Percentiles rank a stretch among this genome's conserved stretches.
These are phyloP conservation scores for Candida germanica DNA, from an alignment of 805 yeast genomes.

Conservation along the genomic window DNA sequence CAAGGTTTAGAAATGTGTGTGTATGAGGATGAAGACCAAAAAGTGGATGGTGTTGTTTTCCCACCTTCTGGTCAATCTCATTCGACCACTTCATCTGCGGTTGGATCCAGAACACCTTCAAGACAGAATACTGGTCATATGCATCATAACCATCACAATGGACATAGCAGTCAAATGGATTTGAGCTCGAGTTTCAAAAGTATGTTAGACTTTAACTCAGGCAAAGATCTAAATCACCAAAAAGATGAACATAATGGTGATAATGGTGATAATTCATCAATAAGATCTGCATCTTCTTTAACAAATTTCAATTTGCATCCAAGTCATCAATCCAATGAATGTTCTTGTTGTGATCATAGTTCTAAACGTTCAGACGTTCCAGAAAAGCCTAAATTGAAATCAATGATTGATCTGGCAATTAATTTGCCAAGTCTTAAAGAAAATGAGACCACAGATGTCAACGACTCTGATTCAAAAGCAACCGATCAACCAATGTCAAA, in stretches of 20 bases:
- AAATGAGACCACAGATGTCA: background rate
- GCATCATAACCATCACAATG: conserved; percentile 1
- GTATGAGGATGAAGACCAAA: conserved; percentile 45
- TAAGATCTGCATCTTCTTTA: conserved; percentile 15
- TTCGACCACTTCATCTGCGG: conserved; percentile 14
- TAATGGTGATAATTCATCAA: conserved; percentile 7
- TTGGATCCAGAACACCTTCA: conserved; percentile 27
- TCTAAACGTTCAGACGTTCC: conserved; percentile 25
- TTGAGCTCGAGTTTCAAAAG: conserved; percentile 19
- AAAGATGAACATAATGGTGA: conserved; percentile 1
- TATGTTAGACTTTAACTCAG: conserved; percentile 34
- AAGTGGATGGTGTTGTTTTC: conserved; percentile 27
- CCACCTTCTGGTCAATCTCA: background rate
- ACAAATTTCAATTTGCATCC: conserved; percentile 4
- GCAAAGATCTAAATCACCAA: conserved; percentile 4
- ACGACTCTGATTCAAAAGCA: background rate
- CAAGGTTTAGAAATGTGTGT: conserved; percentile 55
- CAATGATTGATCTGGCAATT: conserved; percentile 25
- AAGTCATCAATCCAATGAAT: background rate
- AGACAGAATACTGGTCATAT: conserved; percentile 22
- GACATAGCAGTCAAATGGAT: conserved; percentile 1
- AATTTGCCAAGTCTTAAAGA: conserved; percentile 8
- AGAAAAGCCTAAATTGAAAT: conserved; percentile 19
- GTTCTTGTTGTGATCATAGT: conserved; percentile 2
- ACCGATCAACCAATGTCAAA: background rate